Evolutionary conservation across 2,329 filamentous ascomycete genomes (phyloP).

Genomic region (Penicillium nordicum): DNA sequence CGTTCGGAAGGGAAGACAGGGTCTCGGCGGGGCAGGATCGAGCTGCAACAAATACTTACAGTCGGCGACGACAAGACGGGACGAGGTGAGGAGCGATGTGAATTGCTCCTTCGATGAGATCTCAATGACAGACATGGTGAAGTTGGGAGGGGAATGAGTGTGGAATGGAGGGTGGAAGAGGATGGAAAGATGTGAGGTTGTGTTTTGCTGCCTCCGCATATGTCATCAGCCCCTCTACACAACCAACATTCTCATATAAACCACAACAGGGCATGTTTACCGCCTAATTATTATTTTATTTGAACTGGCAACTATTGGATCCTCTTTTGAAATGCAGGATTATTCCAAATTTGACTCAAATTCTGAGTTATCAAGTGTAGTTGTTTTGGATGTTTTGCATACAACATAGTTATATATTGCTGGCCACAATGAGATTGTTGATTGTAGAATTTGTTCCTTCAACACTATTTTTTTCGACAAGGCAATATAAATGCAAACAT

Average conservation of each 20-base stretch:
- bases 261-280: not conserved
- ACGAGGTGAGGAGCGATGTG: conserved; percentile 63
- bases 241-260: not conserved
- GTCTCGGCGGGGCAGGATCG: conserved; percentile 12
- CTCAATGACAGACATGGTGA: conserved; percentile 44
- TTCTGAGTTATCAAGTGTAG: not conserved
- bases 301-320: not conserved
- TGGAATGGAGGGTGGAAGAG: conserved; percentile 7
- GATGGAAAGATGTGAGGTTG: conserved; percentile 17
- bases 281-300: not conserved
- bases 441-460: too few relatives aligned
- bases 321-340: not conserved
- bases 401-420: not conserved
- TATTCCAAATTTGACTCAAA: not conserved
- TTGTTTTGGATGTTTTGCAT: not conserved
- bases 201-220: conserved; percentile 24
- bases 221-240: conserved; percentile 30
- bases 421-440: too few relatives aligned
- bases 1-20: conserved; percentile 8
- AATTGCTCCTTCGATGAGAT: conserved; percentile 68
- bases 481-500: not conserved
- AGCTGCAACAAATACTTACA: conserved; percentile 58
- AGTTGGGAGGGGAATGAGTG: conserved; percentile 10
- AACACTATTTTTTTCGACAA: too few relatives aligned
- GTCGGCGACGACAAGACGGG: conserved; percentile 78